Percentiles rank a stretch among this genome's conserved stretches.
Evolutionary conservation across 768 basidiomycete genomes (phyloP).

Genomic region (Postia placenta): DNA sequence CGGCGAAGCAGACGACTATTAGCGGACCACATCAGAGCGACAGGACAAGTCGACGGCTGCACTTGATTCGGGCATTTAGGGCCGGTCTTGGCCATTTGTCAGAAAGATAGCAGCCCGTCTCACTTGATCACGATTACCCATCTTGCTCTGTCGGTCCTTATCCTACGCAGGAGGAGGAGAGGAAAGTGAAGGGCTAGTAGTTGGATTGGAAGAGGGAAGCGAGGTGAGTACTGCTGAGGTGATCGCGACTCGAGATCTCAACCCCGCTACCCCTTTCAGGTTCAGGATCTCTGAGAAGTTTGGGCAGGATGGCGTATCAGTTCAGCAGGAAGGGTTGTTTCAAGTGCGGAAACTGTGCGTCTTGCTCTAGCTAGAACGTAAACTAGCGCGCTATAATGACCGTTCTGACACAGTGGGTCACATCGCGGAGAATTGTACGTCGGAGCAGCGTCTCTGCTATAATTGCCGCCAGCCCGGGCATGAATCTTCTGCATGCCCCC

Average conservation of each 20-base stretch:
- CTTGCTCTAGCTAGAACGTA: conserved; percentile 10
- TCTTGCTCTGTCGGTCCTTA: conserved; percentile 42
- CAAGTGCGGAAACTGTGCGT: conserved; percentile 90
- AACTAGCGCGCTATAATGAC: background rate
- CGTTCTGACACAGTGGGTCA: conserved; percentile 62
- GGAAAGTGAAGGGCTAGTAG: conserved; percentile 57
- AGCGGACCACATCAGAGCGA: no score
- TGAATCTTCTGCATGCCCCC: conserved; percentile 83
- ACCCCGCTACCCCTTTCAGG: conserved; percentile 10
- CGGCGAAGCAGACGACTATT: no score
- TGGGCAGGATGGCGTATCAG: conserved; percentile 70
- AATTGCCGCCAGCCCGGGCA: conserved; percentile 95
- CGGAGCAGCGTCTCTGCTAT: conserved; percentile 86
- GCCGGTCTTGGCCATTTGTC: background rate
- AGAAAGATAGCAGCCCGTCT: background rate
- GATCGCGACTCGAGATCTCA: no score
- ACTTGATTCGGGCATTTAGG: conserved; percentile 3
- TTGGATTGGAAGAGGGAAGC: conserved; percentile 71
- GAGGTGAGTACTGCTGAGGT: conserved; percentile 37
- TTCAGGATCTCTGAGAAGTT: conserved; percentile 30
- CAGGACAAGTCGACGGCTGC: no score
- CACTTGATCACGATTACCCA: conserved; percentile 21
- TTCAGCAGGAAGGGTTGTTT: conserved; percentile 86
- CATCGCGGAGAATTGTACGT: conserved; percentile 88
- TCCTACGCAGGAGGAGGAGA: conserved; percentile 50